A percentile compares a stretch with the other conserved stretches of the same genome.
Conservation (phyloP, 2,329 filamentous ascomycete genomes). For the Thermomyces lanuginosus region DNA sequence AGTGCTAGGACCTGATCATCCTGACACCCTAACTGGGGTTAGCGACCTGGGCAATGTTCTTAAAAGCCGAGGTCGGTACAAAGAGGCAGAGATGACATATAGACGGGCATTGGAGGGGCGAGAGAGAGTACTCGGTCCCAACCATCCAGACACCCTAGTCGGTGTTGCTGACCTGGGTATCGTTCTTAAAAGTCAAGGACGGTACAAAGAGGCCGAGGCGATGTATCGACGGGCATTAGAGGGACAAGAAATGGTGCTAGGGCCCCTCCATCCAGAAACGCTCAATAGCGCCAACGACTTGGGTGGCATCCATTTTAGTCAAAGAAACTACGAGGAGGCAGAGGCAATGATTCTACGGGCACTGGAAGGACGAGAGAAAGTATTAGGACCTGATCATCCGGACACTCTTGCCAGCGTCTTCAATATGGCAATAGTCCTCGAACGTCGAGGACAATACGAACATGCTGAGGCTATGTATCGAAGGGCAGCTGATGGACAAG, state of each 20-base stretch:
- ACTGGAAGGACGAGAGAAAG: conserved; percentile 7
- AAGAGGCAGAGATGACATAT: conserved; percentile 10
- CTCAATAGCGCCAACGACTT: background rate
- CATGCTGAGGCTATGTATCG: too few relatives aligned
- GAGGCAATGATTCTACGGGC: background rate
- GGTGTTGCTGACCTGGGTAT: conserved; percentile 7
- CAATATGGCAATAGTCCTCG: too few relatives aligned
- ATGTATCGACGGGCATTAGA: conserved; percentile 9
- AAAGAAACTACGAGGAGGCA: background rate
- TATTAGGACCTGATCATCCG: conserved; percentile 10
- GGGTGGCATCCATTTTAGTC: background rate
- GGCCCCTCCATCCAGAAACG: background rate
- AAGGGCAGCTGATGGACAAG: too few relatives aligned
- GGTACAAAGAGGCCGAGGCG: conserved; percentile 9
- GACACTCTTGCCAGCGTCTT: conserved; percentile 7
- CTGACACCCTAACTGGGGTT: conserved; percentile 8
- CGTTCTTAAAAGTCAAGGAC: conserved; percentile 6
- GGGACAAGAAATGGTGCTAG: background rate
- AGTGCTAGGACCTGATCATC: conserved; percentile 8
- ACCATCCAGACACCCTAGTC: conserved; percentile 13
- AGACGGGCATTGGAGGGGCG: conserved; percentile 7
- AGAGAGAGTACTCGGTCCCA: conserved; percentile 9
- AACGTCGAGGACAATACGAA: too few relatives aligned
- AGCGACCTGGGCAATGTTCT: conserved; percentile 1
- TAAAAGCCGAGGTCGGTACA: too few relatives aligned